Conservation (phyloP, 768 basidiomycete genomes). For the Pleurotus platypus region DNA sequence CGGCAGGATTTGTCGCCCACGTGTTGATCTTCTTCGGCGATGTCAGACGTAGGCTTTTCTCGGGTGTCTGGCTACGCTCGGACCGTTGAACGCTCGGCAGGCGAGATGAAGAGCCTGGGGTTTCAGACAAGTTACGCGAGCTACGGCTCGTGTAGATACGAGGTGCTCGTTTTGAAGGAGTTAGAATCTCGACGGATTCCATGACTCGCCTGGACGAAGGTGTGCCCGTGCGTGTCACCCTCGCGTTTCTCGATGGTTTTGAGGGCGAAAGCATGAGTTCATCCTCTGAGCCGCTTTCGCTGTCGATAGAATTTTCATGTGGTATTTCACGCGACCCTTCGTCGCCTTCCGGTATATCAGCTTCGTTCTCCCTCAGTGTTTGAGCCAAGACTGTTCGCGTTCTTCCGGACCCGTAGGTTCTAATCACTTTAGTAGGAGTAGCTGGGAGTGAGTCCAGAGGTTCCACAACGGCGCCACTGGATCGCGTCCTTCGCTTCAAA, state of each 20-base stretch:
- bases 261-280: slow-evolving; percentile 21
- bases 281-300: slow-evolving; percentile 12
- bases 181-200: slow-evolving; percentile 6
- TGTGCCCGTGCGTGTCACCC: not conserved
- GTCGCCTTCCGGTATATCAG: slow-evolving; percentile 7
- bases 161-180: not conserved
- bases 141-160: not conserved
- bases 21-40: not conserved
- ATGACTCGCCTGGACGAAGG: not conserved
- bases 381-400: not conserved
- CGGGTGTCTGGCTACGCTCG: not conserved
- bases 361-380: slow-evolving; percentile 4
- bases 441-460: not conserved
- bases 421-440: not conserved
- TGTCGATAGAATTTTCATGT: not conserved
- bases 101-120: not conserved
- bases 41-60: not conserved
- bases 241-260: slow-evolving; percentile 2
- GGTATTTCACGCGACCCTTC: not conserved
- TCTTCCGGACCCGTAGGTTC: not conserved
- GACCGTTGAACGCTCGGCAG: not conserved
- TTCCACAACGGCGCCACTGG: slow-evolving; percentile 9
- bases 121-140: not conserved
- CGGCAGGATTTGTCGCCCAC: no score
- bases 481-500: slow-evolving; percentile 30